These are phyloP conservation scores for Orychophragmus violaceus DNA, from an alignment of 345 rosid species.

Conservation along the genomic window DNA sequence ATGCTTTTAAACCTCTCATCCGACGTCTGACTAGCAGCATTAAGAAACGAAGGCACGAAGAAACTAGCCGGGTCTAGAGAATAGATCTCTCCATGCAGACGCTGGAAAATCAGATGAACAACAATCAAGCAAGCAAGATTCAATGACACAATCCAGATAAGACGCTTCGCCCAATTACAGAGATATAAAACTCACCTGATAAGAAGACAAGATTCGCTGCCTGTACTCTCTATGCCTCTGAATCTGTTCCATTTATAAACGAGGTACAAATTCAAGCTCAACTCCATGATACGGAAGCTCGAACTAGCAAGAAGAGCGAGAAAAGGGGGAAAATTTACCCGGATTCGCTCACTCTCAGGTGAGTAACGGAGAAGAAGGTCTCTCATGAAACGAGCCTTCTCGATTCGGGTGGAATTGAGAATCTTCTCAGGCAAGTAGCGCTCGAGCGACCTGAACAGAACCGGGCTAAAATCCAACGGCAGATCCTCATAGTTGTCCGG, in stretches of 20 bases:
- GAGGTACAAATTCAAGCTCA: not conserved
- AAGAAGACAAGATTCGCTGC: slow-evolving; percentile 25
- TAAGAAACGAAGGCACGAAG: slow-evolving; percentile 73
- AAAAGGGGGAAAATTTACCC: slow-evolving; percentile 46
- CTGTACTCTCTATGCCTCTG: slow-evolving; percentile 30
- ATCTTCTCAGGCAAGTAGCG: slow-evolving; percentile 58
- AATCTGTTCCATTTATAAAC: slow-evolving; percentile 15
- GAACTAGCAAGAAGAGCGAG: not conserved
- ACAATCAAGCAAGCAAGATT: slow-evolving; percentile 2
- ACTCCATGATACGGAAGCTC: not conserved
- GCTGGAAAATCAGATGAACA: slow-evolving; percentile 42
- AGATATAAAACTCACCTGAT: slow-evolving; percentile 2
- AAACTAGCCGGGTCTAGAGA: slow-evolving; percentile 46
- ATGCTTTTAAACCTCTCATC: slow-evolving; percentile 61
- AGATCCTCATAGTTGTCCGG: slow-evolving; percentile 83
- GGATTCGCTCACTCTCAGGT: slow-evolving; percentile 63
- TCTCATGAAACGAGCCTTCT: slow-evolving; percentile 58
- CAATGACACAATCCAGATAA: not conserved
- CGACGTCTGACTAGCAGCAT: slow-evolving; percentile 50
- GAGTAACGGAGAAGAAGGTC: slow-evolving; percentile 67
- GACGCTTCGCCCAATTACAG: not conserved
- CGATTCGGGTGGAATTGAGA: slow-evolving; percentile 46
- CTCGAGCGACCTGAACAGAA: slow-evolving; percentile 79
- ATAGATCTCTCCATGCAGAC: slow-evolving; percentile 61
- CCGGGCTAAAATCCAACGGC: slow-evolving; percentile 54